Base-by-base conservation (phyloP, 2,329 filamentous ascomycete genomes). In the Akanthomyces uredinophilus region DNA sequence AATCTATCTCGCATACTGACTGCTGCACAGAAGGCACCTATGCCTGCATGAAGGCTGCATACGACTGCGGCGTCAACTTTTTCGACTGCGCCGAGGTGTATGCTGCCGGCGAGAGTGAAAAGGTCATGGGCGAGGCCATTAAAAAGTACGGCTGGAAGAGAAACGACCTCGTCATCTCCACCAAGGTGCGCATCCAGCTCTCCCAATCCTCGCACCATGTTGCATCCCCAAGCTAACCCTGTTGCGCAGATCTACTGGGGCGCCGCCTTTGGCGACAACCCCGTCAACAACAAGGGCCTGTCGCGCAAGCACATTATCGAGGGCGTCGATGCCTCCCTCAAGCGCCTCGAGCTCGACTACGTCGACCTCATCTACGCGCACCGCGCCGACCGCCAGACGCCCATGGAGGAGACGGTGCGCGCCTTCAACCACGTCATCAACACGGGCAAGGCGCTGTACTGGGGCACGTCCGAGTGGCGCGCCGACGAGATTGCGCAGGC, bases 281-380 rank as follows among this genome's bases (percentile, higher is more conserved):
- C 79, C 13, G 80, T 88, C 64, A 90, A 90, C 76, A 89, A 89
- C 73, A 78, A 79, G 62, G 87, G 87, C 7, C 80, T 91, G 35
- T 87, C 83, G 3, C 79, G 87, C 60, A 91, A 91, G 73, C 87
- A 90, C 73, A 78, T 90, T 60, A 77, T 90, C 65, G 87, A 91
- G 75, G 87, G 86, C 29, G 80, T 86, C 65, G 79, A 84, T 57
- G 78, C 78, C 35, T 83, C 83, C 10, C 78, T 91, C 35, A 75
- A 84, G 69, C 82, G 85, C 32, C 75, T 87, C 20, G 75, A 77
- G 29, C 77, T 87, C 52, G 77, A 81, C 46, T 87, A 88, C 68
- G 87, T 90, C 44, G 88, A 90, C 69, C 76, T 90, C 49, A 79
- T 90, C 67, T 89, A 87, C 69, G 87, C 87, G 18, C 87, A 90